These are phyloP conservation scores for Rhododendron williamsianum DNA, from an alignment of 148 eudicot genomes.

Conservation along the genomic window DNA sequence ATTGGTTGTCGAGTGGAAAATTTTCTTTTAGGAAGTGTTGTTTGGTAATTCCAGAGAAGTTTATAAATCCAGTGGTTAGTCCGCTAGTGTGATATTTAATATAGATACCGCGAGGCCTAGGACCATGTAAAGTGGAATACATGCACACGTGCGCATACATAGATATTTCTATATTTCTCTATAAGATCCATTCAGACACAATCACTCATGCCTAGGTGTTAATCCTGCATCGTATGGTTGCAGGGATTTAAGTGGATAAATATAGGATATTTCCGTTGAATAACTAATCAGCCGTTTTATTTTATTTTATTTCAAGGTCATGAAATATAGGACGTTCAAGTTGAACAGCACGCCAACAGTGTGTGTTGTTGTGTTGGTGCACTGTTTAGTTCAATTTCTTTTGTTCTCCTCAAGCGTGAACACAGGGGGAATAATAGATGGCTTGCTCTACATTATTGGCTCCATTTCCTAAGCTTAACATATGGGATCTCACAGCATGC, in stretches of 20 bases:
- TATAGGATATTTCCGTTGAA: background rate
- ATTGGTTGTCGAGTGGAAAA: background rate
- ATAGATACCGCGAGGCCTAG: background rate
- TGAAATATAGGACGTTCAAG: background rate
- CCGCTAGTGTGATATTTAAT: background rate
- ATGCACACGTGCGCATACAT: background rate
- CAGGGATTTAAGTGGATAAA: background rate
- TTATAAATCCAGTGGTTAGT: background rate
- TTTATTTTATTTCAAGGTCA: background rate
- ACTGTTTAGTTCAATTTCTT: background rate
- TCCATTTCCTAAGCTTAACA: background rate
- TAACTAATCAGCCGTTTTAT: background rate
- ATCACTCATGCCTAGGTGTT: background rate
- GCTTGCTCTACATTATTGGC: background rate
- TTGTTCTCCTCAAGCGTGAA: background rate
- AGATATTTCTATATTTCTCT: background rate
- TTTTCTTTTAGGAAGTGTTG: background rate
- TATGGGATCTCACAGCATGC: background rate
- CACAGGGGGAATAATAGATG: background rate
- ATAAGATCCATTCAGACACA: background rate
- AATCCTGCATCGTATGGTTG: background rate
- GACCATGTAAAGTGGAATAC: background rate
- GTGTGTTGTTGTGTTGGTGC: background rate
- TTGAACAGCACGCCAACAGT: background rate
- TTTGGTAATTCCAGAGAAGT: background rate